Base-by-base conservation (phyloP, 2,329 filamentous ascomycete genomes). In the Colletotrichum sp. region DNA sequence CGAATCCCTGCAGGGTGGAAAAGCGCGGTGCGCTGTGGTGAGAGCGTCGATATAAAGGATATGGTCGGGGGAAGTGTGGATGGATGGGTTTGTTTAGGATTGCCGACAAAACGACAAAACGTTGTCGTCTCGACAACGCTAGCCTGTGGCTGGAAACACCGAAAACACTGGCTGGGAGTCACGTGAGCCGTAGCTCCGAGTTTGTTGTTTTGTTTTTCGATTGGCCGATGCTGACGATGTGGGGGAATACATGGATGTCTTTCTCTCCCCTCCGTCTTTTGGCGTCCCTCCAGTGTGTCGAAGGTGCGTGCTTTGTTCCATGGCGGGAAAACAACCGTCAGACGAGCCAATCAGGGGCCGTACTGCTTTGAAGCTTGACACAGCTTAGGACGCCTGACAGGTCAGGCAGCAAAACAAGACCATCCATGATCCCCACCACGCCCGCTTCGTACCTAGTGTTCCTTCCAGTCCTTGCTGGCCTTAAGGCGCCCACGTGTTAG, bases 1-100 rank as follows among this genome's bases (percentile, higher is more conserved):
- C 64, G 24, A 64, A 69, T 69, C 74, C 74, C 74, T 74, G 74
- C 74, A 69, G 74, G 64, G 64, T 34, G 49, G 39, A 60, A 60
- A 30, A 76, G 65, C 74, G 74, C 74, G 74, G 64, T 74, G 74
- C 74, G 74, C 74, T 30, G 74, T 74, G 70, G 74, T 76, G 65
- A 69, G 74, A 34, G 74, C 73, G 70, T 71, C 69, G 74, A 76
- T 76, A 71, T 76, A 74, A 74, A 76, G 60, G 74, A 60, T 59
- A 71, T 76, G 74, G 74, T 76, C 64, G 74, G 49, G 55, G 57
- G 70, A 76, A 30, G 69, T 44, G 62, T 64, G 34, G 62, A 71
- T 64, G 74, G 63, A 65, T 72, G 73, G 52, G 63, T 52, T 52
- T 52, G 44, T 52, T 52, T 52, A 52, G 44, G 44, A 52, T 18